Evolutionary conservation across 352 stramenopile species (phyloP).

Genomic region (Pythium coloratum): DNA sequence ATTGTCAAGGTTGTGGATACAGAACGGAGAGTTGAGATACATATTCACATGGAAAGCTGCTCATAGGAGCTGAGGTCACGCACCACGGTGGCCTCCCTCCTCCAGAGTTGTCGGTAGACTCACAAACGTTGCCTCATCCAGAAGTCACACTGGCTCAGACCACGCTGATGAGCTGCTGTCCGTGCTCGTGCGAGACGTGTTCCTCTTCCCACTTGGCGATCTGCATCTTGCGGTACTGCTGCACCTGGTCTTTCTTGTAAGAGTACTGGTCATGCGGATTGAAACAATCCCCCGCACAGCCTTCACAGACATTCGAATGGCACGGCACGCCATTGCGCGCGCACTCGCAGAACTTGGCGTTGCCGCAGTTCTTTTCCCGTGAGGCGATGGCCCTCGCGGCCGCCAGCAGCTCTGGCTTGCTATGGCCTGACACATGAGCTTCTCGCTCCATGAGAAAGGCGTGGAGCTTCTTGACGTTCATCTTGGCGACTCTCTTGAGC

Average conservation of each 20-base stretch:
- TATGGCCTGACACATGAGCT: constrained; percentile 38
- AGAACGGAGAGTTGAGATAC: too few relatives aligned
- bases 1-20: too few relatives aligned
- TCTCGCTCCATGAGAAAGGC: constrained; percentile 61
- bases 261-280: constrained; percentile 73
- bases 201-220: constrained; percentile 53
- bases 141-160: constrained; percentile 19
- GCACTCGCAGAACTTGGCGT: constrained; percentile 67
- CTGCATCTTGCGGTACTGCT: constrained; percentile 69
- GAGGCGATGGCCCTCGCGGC: constrained; percentile 60
- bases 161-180: constrained; percentile 32
- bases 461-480: constrained; percentile 83
- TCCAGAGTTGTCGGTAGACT: too few relatives aligned
- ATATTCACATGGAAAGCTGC: too few relatives aligned
- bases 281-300: constrained; percentile 68
- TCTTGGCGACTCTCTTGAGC: constrained; percentile 81
- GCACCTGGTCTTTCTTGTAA: constrained; percentile 73
- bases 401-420: constrained; percentile 70
- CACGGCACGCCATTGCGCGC: constrained; percentile 70
- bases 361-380: constrained; percentile 77
- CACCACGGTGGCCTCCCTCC: too few relatives aligned
- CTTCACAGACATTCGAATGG: constrained; percentile 72
- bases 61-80: too few relatives aligned
- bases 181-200: constrained; percentile 24
- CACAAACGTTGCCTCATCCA: too few relatives aligned